Evolutionary conservation across 441 rosid species (phyloP).

Genomic region (Erysimum cheiri): DNA sequence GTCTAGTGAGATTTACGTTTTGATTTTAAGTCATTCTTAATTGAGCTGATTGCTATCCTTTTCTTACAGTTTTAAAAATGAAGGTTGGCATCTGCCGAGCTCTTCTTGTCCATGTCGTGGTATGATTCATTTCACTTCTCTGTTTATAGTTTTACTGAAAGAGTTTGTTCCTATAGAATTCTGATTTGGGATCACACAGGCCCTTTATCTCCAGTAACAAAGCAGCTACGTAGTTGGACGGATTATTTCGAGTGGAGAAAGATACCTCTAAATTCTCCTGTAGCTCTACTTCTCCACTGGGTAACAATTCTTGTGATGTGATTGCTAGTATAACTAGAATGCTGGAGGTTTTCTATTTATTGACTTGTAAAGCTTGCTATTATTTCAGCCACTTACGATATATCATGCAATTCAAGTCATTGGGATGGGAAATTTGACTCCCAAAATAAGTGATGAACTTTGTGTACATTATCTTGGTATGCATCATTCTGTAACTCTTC

Average conservation of each 20-base stretch:
- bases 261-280: conserved; percentile 80
- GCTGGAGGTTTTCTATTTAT: neutral
- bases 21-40: neutral
- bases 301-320: conserved; percentile 48
- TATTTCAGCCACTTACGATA: conserved; percentile 81
- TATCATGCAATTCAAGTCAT: conserved; percentile 67
- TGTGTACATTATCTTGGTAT: conserved; percentile 90
- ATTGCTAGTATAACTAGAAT: neutral
- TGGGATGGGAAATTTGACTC: conserved; percentile 46
- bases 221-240: conserved; percentile 57
- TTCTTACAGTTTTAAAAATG: conserved; percentile 47
- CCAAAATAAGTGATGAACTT: conserved; percentile 49
- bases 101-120: conserved; percentile 77
- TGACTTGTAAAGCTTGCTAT: conserved; percentile 9
- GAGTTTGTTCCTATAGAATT: conserved; percentile 25
- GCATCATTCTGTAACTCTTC: conserved; percentile 28
- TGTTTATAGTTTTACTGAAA: conserved; percentile 3
- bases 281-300: conserved; percentile 90
- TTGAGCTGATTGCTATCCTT: neutral
- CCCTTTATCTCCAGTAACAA: conserved; percentile 53
- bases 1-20: neutral
- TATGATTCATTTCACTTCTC: conserved; percentile 40
- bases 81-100: conserved; percentile 68
- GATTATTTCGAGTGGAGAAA: conserved; percentile 86
- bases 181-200: conserved; percentile 49